These are phyloP conservation scores for Nigrospora sphaerica DNA, from an alignment of 2,329 filamentous ascomycete genomes.

Conservation along the genomic window DNA sequence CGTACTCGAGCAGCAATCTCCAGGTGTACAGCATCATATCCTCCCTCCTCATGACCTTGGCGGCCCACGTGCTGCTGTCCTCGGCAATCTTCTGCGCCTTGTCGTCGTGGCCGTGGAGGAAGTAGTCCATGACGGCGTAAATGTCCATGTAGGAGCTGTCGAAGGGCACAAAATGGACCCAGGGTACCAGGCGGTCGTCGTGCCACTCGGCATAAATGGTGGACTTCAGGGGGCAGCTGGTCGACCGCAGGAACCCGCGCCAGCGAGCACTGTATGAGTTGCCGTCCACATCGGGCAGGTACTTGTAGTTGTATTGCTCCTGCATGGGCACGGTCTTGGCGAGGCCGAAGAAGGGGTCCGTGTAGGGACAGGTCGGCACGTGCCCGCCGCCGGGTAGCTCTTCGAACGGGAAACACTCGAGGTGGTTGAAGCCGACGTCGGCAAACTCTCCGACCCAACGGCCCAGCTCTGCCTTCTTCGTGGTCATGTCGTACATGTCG, in stretches of 20 bases:
- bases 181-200: slow-evolving; percentile 61
- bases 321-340: slow-evolving; percentile 31
- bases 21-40: slow-evolving; percentile 65
- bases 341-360: slow-evolving; percentile 26
- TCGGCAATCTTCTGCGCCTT: slow-evolving; percentile 53
- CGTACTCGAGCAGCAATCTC: slow-evolving; percentile 53
- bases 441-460: slow-evolving; percentile 30
- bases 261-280: slow-evolving; percentile 57
- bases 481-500: slow-evolving; percentile 31
- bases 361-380: slow-evolving; percentile 28
- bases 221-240: slow-evolving; percentile 61
- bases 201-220: slow-evolving; percentile 73
- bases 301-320: slow-evolving; percentile 52
- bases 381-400: not conserved
- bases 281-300: slow-evolving; percentile 64
- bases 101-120: slow-evolving; percentile 39
- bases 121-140: slow-evolving; percentile 59
- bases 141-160: slow-evolving; percentile 62
- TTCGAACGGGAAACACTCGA: slow-evolving; percentile 26
- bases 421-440: slow-evolving; percentile 34
- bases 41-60: slow-evolving; percentile 53
- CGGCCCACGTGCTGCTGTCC: slow-evolving; percentile 53
- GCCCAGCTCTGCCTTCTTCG: slow-evolving; percentile 23
- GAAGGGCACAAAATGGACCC: slow-evolving; percentile 67
- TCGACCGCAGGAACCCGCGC: slow-evolving; percentile 55